Evolutionary conservation across 768 basidiomycete genomes (phyloP), one percentile per base, ranked within the genome.

Genomic region (Psilocybe cubensis): DNA sequence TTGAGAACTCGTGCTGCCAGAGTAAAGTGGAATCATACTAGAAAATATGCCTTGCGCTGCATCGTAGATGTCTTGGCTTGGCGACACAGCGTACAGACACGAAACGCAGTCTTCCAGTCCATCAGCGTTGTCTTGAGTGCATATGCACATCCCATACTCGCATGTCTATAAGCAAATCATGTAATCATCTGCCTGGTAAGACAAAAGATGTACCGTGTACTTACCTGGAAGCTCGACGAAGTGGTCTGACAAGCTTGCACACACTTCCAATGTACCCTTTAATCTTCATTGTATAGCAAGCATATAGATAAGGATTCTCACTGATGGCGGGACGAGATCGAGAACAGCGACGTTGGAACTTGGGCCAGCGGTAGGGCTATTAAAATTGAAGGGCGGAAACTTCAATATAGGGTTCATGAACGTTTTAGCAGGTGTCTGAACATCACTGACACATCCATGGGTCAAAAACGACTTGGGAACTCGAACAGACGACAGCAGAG

Each of bases 81-180:
- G 58, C 27, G 43, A 28, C 4, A 56, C 9, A 21, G 21, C 35
- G 21, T 63, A 63, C n/a, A 63, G 31, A 24, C 61, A 63, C n/a
- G 54, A 57, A 44, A 63, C 50, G 24, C 61, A 63, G 24, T 42
- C 48, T 18, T 59, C 41, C 12, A 63, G 52, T 5, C 43, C 42
- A 10, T 28, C 29, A 18, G 54, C 61, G 8, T 45, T 49, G 12
- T 63, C 54, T 6, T 59, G 28, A 29, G 51, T 56, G 42, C 61
- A 63, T 8, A 63, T 52, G 49, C 61, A 63, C 12, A 55, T 44
- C 17, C 55, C 55, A 48, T 50, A 63, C 33, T 49, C 51, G 33
- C 61, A 63, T 17, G 31, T 51, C 58, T 63, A 17, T 6, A 9
- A n/a, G 35, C 35, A 14, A 14, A 7, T 12, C 12, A 12, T 33